Conservation (phyloP, 306 rosid genomes). For the Fragaria nilgerrensis region DNA sequence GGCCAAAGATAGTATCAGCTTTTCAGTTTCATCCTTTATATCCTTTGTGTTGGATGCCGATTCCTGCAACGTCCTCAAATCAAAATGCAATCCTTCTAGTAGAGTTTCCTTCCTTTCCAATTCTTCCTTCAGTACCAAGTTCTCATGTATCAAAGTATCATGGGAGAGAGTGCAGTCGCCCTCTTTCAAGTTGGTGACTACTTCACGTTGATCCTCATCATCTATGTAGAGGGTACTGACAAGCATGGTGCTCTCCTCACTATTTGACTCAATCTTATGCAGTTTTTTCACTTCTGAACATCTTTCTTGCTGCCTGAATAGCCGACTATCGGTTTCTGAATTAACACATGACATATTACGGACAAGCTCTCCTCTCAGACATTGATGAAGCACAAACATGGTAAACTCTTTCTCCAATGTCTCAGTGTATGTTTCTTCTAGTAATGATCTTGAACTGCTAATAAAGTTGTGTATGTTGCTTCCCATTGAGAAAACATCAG, state of each 20-base stretch:
- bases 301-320: constrained; percentile 32
- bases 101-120: constrained; percentile 68
- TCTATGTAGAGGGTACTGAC: constrained; percentile 20
- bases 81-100: constrained; percentile 86
- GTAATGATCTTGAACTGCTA: constrained; percentile 43
- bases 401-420: constrained; percentile 47
- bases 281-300: constrained; percentile 12
- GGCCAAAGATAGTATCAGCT: constrained; percentile 50
- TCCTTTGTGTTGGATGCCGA: constrained; percentile 74
- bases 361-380: constrained; percentile 38
- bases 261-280: constrained; percentile 30
- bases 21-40: constrained; percentile 72
- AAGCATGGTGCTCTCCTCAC: constrained; percentile 26
- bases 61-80: constrained; percentile 86
- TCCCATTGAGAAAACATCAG: constrained; percentile 45
- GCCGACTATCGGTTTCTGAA: constrained; percentile 26
- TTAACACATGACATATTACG: constrained; percentile 27
- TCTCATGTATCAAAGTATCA: constrained; percentile 46
- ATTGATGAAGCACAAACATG: constrained; percentile 52
- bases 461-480: constrained; percentile 43
- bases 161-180: constrained; percentile 34
- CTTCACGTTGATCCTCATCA: constrained; percentile 25
- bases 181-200: constrained; percentile 34
- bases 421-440: constrained; percentile 58
- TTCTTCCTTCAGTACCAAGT: constrained; percentile 60